Percentiles rank a stretch among this genome's conserved stretches.
Conservation (phyloP, 805 yeast species). For the Schwanniomyces occidentalis region DNA sequence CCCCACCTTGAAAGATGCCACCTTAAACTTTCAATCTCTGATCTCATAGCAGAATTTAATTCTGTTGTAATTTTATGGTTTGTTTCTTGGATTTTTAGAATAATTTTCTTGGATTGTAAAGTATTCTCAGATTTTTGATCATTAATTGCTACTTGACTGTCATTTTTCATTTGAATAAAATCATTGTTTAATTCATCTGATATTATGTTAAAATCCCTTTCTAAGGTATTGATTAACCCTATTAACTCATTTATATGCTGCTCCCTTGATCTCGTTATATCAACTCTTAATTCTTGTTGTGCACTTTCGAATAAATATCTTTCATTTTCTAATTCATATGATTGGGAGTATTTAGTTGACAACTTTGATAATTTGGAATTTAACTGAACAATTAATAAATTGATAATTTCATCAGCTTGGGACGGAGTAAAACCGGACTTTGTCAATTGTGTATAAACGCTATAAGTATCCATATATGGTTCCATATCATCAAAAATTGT, state of each 20-base stretch:
- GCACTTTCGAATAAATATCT: constrained; percentile 89
- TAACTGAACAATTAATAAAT: constrained; percentile 44
- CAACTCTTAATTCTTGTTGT: constrained; percentile 79
- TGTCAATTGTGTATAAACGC: constrained; percentile 52
- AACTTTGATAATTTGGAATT: constrained; percentile 45
- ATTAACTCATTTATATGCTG: constrained; percentile 66
- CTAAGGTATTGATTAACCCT: constrained; percentile 64
- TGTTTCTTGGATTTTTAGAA: constrained; percentile 74
- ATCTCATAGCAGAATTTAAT: constrained; percentile 75
- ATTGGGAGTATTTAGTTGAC: constrained; percentile 48
- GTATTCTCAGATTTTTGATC: constrained; percentile 88
- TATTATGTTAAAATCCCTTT: constrained; percentile 68
- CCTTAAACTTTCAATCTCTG: constrained; percentile 83
- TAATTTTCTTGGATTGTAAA: constrained; percentile 64
- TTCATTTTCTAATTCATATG: constrained; percentile 81
- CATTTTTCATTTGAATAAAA: constrained; percentile 61
- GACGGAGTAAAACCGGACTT: constrained; percentile 57
- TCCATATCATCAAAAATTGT: constrained; percentile 57
- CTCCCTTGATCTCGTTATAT: constrained; percentile 71
- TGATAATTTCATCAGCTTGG: constrained; percentile 63
- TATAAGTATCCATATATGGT: constrained; percentile 49
- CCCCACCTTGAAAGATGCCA: constrained; percentile 96
- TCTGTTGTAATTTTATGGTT: constrained; percentile 83
- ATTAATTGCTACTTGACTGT: constrained; percentile 77
- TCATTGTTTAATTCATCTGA: constrained; percentile 74